Evolutionary conservation across 1,284 basidiomycete genomes (phyloP), one percentile per base, ranked within the genome.

Genomic region (Mycena sp.): DNA sequence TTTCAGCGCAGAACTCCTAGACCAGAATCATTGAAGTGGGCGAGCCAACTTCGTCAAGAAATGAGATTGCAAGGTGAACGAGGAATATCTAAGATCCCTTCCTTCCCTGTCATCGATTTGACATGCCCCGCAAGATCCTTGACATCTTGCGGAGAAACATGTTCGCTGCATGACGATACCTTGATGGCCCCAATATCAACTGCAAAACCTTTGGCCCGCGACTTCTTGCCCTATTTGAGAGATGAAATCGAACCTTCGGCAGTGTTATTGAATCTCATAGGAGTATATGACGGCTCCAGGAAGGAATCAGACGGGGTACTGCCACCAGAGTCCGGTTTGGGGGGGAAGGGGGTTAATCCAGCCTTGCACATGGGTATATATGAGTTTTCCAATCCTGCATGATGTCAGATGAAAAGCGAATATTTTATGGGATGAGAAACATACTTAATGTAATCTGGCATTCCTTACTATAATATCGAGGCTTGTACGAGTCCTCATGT

Each of bases 401-500:
- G 3, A 26, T 14, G 28, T 44, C 28, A 32, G 52, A 32, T 12
- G 23, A 12, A 10, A 32, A 12, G 32, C 14, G 32, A 12, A 28
- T 3, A 12, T 6, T n/a, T 32, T 5, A 16, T n/a, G 38, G 11
- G 16, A 43, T n/a, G 23, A 21, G 17, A 46, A 48, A 28, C 14
- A 17, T 10, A 9, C 1, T 41, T 25, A 58, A 44, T 25, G 55
- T 37, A 4, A 29, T 26, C 9, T 58, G 55, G 14, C 55, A 58
- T 41, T 58, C 55, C 16, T 40, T 58, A 6, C 35, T 58, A 30
- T 45, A 58, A 41, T 58, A 58, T 1, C 37, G 46, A 12, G 44
- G 55, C 12, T 58, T 58, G 19, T 58, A 58, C 12, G 45, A n/a
- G 3, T 58, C 55, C 38, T 58, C 44, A 28, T 45, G 49, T 41